Evolutionary conservation across 768 basidiomycete genomes (phyloP).

Genomic region (Pisolithus marmoratus): DNA sequence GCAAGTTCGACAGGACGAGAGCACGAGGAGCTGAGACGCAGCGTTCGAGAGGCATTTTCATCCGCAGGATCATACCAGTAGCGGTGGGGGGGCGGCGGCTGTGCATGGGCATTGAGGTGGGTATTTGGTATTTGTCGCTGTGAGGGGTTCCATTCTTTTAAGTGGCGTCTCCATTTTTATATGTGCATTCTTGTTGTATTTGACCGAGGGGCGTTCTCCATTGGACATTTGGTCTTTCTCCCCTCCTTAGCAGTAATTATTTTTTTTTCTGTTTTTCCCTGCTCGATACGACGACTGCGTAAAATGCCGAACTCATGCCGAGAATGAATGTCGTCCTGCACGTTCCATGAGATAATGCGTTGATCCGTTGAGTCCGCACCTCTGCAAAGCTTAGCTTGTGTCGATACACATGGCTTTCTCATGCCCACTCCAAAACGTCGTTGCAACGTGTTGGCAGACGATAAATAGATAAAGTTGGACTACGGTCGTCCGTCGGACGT

Average conservation of each 20-base stretch:
- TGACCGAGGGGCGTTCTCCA: neutral
- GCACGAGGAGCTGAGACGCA: slow-evolving; percentile 77
- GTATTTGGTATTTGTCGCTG: neutral
- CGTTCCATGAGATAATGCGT: neutral
- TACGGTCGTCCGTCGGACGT: slow-evolving; percentile 1
- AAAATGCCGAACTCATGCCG: neutral
- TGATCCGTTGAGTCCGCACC: too few species aligned
- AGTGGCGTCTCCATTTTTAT: neutral
- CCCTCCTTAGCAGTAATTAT: neutral
- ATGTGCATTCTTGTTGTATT: neutral
- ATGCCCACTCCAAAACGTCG: neutral
- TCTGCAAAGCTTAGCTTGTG: too few species aligned
- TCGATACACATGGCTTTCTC: neutral
- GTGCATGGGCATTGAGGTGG: neutral
- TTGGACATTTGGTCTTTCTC: neutral
- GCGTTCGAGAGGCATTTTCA: slow-evolving; percentile 79
- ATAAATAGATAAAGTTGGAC: neutral
- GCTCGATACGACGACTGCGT: neutral
- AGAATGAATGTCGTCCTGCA: neutral
- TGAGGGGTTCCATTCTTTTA: neutral
- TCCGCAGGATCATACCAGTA: slow-evolving; percentile 46
- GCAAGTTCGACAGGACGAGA: slow-evolving; percentile 54
- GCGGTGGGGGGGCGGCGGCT: neutral
- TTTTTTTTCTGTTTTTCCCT: neutral
- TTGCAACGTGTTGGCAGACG: neutral